Percentiles rank a stretch among this genome's conserved stretches.
phyloP scores from a whole-genome alignment of 2,329 filamentous ascomycete genomes.

The Fusarium sp. region DNA sequence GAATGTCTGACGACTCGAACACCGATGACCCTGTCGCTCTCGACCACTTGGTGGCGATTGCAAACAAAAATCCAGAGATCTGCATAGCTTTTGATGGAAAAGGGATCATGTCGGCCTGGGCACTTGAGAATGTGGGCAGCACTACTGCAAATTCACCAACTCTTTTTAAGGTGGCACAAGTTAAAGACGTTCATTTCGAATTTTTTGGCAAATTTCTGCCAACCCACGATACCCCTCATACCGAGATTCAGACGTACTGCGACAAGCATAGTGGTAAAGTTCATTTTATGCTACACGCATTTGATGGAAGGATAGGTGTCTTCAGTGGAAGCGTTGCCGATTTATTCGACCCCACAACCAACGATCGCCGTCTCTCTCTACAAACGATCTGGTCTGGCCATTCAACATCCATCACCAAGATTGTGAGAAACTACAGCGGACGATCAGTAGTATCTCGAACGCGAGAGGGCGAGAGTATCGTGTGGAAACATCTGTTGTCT shows the following conservation, averaged over 20 bases:
- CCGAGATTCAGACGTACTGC: conserved; percentile 80
- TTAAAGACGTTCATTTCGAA: conserved; percentile 69
- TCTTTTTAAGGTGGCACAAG: conserved; percentile 88
- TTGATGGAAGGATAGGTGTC: conserved; percentile 86
- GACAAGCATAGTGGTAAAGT: conserved; percentile 73
- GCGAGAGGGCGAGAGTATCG: conserved; percentile 79
- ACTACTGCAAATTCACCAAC: conserved; percentile 73
- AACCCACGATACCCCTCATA: conserved; percentile 57
- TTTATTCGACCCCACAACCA: conserved; percentile 79
- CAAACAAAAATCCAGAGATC: conserved; percentile 87
- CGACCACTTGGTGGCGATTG: conserved; percentile 86
- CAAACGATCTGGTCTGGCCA: conserved; percentile 86
- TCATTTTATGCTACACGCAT: conserved; percentile 82
- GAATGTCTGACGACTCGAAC: conserved; percentile 66
- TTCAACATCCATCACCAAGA: conserved; percentile 82
- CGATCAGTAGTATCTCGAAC: conserved; percentile 85
- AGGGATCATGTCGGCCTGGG: conserved; percentile 92
- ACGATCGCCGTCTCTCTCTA: conserved; percentile 69
- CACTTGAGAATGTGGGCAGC: conserved; percentile 85
- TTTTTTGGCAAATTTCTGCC: conserved; percentile 55
- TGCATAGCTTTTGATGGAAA: conserved; percentile 86
- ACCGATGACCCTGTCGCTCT: conserved; percentile 76
- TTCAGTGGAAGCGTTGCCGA: conserved; percentile 83
- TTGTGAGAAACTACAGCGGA: conserved; percentile 86
- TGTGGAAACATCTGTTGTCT: conserved; percentile 79